These are phyloP conservation scores for Phlyctochytrium arcticum DNA, from an alignment of 192 early-diverging fungal species.

Conservation along the genomic window DNA sequence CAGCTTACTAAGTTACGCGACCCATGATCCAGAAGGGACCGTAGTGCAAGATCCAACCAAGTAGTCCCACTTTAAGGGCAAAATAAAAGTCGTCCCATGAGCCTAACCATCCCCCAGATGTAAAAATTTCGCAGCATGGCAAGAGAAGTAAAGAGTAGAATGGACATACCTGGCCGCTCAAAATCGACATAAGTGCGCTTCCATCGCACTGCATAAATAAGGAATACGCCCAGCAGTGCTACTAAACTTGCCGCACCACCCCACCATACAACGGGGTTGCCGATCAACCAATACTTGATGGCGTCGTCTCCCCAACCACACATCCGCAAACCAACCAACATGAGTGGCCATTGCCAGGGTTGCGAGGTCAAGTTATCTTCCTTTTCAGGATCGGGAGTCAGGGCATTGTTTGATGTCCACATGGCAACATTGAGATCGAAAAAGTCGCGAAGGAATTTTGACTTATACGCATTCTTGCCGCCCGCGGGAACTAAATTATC, in stretches of 20 bases:
- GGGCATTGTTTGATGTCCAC: slow-evolving; percentile 95
- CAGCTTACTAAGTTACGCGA: slow-evolving; percentile 75
- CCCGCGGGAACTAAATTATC: slow-evolving; percentile 65
- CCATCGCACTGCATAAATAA: slow-evolving; percentile 59
- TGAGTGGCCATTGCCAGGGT: slow-evolving; percentile 87
- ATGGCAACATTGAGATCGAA: slow-evolving; percentile 89
- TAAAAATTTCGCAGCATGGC: neutral
- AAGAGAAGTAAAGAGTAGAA: neutral
- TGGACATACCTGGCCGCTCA: slow-evolving; percentile 25
- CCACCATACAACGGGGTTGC: slow-evolving; percentile 95
- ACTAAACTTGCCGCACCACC: slow-evolving; percentile 50
- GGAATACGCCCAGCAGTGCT: slow-evolving; percentile 38
- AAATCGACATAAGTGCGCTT: slow-evolving; percentile 63
- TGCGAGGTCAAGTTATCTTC: slow-evolving; percentile 74
- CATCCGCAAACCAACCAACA: slow-evolving; percentile 85
- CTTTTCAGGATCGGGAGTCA: slow-evolving; percentile 89
- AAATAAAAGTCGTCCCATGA: slow-evolving; percentile 70
- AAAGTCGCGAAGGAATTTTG: slow-evolving; percentile 80
- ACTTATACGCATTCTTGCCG: slow-evolving; percentile 54
- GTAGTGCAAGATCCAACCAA: slow-evolving; percentile 96
- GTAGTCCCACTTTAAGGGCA: slow-evolving; percentile 64
- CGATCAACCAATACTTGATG: slow-evolving; percentile 90
- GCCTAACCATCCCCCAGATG: neutral
- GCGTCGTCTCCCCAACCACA: slow-evolving; percentile 82
- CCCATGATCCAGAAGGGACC: slow-evolving; percentile 95